Percentiles rank a stretch among this genome's conserved stretches.
These are phyloP conservation scores for Mucor racemosus DNA, from an alignment of 371 early-diverging fungal genomes.

Conservation along the genomic window DNA sequence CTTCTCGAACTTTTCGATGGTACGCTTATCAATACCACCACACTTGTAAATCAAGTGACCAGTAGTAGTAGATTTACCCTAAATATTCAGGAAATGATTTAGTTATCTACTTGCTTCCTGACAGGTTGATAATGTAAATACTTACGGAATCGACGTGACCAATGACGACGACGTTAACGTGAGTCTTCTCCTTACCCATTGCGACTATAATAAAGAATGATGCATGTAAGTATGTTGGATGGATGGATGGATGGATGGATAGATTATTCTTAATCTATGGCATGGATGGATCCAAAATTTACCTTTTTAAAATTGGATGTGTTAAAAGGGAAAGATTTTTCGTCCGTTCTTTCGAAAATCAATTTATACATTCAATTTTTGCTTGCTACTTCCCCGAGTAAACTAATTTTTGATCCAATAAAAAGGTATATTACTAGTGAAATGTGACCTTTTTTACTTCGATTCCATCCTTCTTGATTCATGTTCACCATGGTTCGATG, in stretches of 20 bases:
- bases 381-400: slow-evolving; percentile 5
- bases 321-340: slow-evolving; percentile 20
- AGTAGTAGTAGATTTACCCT: slow-evolving; percentile 63
- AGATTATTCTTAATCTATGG: too few relatives aligned
- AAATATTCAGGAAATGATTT: not conserved
- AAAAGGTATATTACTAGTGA: not conserved
- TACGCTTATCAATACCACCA: slow-evolving; percentile 99
- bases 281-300: slow-evolving; percentile 21
- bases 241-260: slow-evolving; percentile 24
- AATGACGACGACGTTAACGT: slow-evolving; percentile 98
- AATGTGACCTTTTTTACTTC: slow-evolving; percentile 2
- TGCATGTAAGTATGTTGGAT: slow-evolving; percentile 12
- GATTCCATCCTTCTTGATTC: too few relatives aligned
- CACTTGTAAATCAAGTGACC: slow-evolving; percentile 99
- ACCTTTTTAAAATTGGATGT: slow-evolving; percentile 22
- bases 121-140: slow-evolving; percentile 10
- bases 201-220: slow-evolving; percentile 61
- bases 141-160: slow-evolving; percentile 99
- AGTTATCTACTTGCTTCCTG: too few relatives aligned
- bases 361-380: slow-evolving; percentile 16
- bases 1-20: slow-evolving; percentile 99
- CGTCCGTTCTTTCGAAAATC: not conserved
- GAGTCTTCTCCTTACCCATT: slow-evolving; percentile 88
- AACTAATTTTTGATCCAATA: not conserved
- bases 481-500: too few relatives aligned